phyloP scores from a whole-genome alignment of 2,329 filamentous ascomycete species.

The Claviceps sp. region DNA sequence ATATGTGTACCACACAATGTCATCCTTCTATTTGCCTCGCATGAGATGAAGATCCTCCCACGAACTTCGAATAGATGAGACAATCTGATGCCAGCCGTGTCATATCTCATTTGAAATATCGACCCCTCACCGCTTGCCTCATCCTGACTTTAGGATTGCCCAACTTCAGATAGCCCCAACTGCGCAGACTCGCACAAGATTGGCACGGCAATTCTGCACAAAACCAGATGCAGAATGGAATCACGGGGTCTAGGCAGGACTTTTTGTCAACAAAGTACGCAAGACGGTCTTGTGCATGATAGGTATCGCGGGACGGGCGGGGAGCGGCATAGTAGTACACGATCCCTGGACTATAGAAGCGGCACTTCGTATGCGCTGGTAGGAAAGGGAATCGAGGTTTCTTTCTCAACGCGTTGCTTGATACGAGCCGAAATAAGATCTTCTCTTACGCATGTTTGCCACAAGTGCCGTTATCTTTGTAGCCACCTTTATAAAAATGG shows the following conservation, averaged over 20 bases:
- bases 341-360: neutral
- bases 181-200: neutral
- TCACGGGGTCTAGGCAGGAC: neutral
- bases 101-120: neutral
- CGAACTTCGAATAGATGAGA: neutral
- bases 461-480: too few species aligned
- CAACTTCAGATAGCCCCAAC: neutral
- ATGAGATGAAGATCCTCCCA: neutral
- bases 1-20: too few species aligned
- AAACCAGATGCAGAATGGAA: neutral
- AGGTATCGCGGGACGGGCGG: neutral
- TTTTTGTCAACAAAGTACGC: neutral
- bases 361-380: neutral
- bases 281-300: neutral
- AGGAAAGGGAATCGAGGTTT: neutral
- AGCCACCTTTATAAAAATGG: too few species aligned
- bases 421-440: too few species aligned
- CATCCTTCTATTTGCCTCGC: too few species aligned
- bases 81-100: neutral
- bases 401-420: too few species aligned
- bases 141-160: too few species aligned
- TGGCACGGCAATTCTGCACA: neutral
- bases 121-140: neutral
- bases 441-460: too few species aligned
- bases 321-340: neutral